Base-by-base conservation (phyloP, 202 grass and related monocot species). In the Bolboschoenoplectus hybrid region DNA sequence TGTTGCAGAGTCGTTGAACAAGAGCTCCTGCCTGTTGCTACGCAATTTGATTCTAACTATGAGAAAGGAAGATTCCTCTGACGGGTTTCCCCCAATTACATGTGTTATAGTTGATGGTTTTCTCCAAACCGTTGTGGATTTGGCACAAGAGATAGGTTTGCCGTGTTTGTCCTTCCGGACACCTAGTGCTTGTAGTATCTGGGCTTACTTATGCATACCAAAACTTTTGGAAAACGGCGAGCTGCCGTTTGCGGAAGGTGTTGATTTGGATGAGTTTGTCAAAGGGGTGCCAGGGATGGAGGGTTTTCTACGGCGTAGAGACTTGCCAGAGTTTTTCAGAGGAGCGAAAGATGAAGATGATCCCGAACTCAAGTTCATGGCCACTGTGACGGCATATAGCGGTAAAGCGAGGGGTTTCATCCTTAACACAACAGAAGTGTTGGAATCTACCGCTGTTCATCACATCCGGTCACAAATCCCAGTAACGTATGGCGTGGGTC, bases 101-200 rank as follows among this genome's bases (percentile, higher is more conserved):
- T 96, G 89, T 79, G 63, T 95, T 12, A 89, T 95, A 50, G 85
- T 53, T 3, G 91, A 95, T 2, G 91, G 91, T 5, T 10, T 88
- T 6, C 7, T 95, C 44, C 84, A 85, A 0, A 87, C 70, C 7
- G 38, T 85, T 7, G 2, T 87, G 35, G 86, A 93, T 61, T 13
- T 82, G 26, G 77, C 91, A 0, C 84, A 89, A 36, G 93, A 96
- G 82, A 41, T 93, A 13, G 78, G 89, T 20, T 26, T 96, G 20
- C 88, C 91, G 3, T 87, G 86, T 35, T 40, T 96, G 44, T 81
- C 82, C 4, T 91, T 90, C 69, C 91, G 91, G 2, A 93, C 89
- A 4, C 38, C 49, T 5, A 91, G 91, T 85, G 91, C 88, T 7
- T 82, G 84, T 49, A 50, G 71, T 43, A 50, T 89, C 7, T 60